phyloP scores from a whole-genome alignment of 257 asterid genomes.

The Lithospermum erythrorhizon region DNA sequence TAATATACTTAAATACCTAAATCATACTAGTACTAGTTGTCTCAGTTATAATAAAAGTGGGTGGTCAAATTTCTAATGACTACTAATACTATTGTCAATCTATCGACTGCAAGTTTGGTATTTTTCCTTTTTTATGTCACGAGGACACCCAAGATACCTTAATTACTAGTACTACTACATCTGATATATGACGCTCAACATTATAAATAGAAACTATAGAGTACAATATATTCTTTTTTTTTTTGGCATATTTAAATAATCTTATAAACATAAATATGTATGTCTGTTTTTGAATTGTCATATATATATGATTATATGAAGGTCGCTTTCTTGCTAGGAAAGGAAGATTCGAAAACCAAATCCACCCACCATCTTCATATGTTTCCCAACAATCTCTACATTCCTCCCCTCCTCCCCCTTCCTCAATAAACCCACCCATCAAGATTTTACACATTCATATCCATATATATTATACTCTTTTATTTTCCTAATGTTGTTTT shows the following conservation, averaged over 20 bases:
- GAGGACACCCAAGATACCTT: slow-evolving; percentile 4
- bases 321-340: slow-evolving; percentile 55
- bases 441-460: slow-evolving; percentile 13
- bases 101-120: slow-evolving; percentile 22
- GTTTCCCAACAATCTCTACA: slow-evolving; percentile 13
- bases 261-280: not conserved
- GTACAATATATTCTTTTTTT: no score
- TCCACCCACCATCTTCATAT: not conserved
- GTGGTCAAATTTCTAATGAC: not conserved
- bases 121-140: slow-evolving; percentile 10
- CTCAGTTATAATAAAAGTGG: not conserved
- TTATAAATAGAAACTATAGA: no score
- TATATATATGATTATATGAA: slow-evolving; percentile 5
- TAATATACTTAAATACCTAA: no score
- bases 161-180: not conserved
- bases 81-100: not conserved
- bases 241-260: no score
- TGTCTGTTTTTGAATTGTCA: not conserved
- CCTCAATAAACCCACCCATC: slow-evolving; percentile 5
- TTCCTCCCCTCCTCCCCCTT: slow-evolving; percentile 3
- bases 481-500: slow-evolving; percentile 14
- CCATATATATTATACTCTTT: not conserved
- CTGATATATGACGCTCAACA: no score
- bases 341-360: slow-evolving; percentile 68
- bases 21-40: no score